Percentiles rank a stretch among this genome's conserved stretches.
phyloP scores from a whole-genome alignment of 2,329 filamentous ascomycete species.

The Tolypocladium tundrense region DNA sequence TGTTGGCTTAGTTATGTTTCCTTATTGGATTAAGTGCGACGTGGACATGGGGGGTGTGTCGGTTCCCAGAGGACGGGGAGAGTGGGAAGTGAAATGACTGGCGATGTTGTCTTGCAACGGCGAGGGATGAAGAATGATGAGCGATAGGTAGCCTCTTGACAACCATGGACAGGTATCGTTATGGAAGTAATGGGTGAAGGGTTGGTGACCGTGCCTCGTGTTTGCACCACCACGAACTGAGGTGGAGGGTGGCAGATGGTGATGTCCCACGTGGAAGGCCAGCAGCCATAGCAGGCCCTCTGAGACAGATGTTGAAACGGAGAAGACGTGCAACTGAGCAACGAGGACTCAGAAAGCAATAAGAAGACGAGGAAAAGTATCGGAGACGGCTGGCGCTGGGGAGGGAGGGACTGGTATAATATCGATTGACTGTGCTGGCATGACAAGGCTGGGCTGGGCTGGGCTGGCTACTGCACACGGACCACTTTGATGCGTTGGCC shows the following conservation, averaged over 20 bases:
- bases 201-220: neutral
- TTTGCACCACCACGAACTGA: neutral
- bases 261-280: neutral
- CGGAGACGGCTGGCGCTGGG: neutral
- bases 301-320: neutral
- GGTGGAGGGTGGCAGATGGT: neutral
- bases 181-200: neutral
- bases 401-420: neutral
- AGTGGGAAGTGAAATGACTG: neutral
- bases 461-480: constrained; percentile 22
- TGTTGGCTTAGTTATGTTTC: neutral
- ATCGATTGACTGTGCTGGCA: constrained; percentile 1
- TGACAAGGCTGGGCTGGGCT: constrained; percentile 3
- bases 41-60: neutral
- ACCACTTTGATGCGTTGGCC: constrained; percentile 31
- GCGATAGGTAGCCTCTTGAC: neutral
- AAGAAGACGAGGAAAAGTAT: too few species aligned
- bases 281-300: neutral
- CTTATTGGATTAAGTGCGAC: neutral
- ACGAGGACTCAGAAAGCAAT: neutral
- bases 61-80: neutral
- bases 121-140: neutral
- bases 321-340: neutral
- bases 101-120: neutral
- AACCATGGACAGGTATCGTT: neutral